Base-by-base conservation (phyloP, 2,329 filamentous ascomycete species). In the Alternaria consortialis region DNA sequence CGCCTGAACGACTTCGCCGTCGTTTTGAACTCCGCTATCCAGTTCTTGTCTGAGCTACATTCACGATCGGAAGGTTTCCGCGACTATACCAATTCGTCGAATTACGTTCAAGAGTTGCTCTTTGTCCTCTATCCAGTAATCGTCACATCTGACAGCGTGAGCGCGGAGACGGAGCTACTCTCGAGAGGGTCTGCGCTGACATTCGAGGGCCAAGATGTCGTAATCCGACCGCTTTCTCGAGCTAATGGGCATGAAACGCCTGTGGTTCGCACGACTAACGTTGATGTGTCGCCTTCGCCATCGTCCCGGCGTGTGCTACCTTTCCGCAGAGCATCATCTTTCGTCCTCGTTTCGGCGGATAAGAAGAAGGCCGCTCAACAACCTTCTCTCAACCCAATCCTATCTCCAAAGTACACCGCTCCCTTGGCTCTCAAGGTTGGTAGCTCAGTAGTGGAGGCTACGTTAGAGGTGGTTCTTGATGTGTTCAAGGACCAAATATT, bases 401-500 rank as follows among this genome's bases (percentile, higher is more conserved):
- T 91, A 67, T 87, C 86, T 1, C 85, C 89, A 0, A 85, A 81
- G 69, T 87, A 84, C 66, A 85, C 83, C 58, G 82, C 74, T 47
- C 77, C 77, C 4, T 64, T 77, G 2, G 73, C 79, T 50, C 80
- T 81, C 65, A 84, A 81, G 44, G 83, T 90, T 11, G 89, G 88
- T 34, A 90, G 91, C 71, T 85, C 87, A 1, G 85, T 97, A 17
- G 86, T 94, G 0, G 91, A 96, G 63, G 88, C 88, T 5, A 82
- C 97, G 13, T 79, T 97, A 5, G 90, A 94, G 64, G 84, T 98
- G 23, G 86, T 94, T 2, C 84, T 95, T 50, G 87, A 86, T 20
- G 88, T 97, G 0, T 97, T 97, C 72, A 85, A 91, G 51, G 94
- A 97, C 70, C 93, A 98, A 69, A 82, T 98, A 0, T 87, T 97